A percentile compares a stretch with the other conserved stretches of the same genome.
Conservation (phyloP, 1,284 basidiomycete species). For the Ganoderma boninense region DNA sequence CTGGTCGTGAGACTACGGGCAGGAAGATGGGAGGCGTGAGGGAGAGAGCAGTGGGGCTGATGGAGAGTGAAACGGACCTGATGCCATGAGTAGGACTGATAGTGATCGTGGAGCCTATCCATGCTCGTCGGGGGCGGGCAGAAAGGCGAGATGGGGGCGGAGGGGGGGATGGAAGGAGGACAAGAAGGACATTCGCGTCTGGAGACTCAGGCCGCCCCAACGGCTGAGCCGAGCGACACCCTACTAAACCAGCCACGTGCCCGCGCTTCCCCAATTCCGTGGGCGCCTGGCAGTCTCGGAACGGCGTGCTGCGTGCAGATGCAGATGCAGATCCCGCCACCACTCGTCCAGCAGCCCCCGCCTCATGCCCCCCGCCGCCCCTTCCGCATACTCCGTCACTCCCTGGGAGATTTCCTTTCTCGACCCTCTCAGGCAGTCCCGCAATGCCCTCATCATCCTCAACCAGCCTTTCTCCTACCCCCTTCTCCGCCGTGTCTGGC, state of each 20-base stretch:
- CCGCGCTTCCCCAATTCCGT: conserved; percentile 20
- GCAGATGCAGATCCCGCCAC: no score
- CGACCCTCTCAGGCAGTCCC: conserved; percentile 34
- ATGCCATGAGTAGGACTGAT: conserved; percentile 54
- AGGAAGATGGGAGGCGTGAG: conserved; percentile 14
- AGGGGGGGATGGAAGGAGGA: conserved; percentile 16
- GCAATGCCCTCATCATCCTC: conserved; percentile 79
- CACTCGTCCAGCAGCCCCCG: no score
- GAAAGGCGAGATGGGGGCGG: background rate
- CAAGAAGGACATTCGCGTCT: conserved; percentile 20
- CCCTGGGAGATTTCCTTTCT: conserved; percentile 47
- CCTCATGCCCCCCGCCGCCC: conserved; percentile 5
- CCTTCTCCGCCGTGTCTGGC: conserved; percentile 78
- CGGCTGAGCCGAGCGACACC: conserved; percentile 24
- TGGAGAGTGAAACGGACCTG: conserved; percentile 44
- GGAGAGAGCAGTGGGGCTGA: background rate
- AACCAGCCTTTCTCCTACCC: conserved; percentile 84
- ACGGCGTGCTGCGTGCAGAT: no score
- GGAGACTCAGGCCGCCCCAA: conserved; percentile 15
- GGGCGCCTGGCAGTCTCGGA: background rate
- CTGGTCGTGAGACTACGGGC: conserved; percentile 52
- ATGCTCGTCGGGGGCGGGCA: conserved; percentile 29
- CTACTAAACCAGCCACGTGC: conserved; percentile 25
- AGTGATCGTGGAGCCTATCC: conserved; percentile 44
- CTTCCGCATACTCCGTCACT: conserved; percentile 24